Conservation (phyloP, 768 basidiomycete species). For the Naganishia vaughanmartiniae region DNA sequence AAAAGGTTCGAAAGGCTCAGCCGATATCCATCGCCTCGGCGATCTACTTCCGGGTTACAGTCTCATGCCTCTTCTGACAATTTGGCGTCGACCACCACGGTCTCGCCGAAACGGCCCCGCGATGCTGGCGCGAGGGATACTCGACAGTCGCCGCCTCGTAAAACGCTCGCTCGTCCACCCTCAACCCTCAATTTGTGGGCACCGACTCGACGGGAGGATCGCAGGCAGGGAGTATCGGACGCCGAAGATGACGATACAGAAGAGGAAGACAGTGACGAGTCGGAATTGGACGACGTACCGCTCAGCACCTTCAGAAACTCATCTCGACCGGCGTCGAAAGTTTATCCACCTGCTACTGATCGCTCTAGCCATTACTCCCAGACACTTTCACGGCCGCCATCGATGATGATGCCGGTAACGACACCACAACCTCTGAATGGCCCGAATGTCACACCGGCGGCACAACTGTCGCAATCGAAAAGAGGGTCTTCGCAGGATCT, state of each 20-base stretch:
- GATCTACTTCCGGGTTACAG: neutral
- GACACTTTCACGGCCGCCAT: neutral
- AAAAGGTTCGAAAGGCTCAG: slow-evolving; percentile 9
- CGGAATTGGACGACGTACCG: slow-evolving; percentile 2
- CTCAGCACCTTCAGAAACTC: slow-evolving; percentile 4
- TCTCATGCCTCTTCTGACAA: neutral
- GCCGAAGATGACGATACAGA: neutral
- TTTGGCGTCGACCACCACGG: neutral
- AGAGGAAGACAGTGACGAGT: neutral
- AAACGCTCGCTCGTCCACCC: neutral
- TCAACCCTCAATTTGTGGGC: slow-evolving; percentile 9
- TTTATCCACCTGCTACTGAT: neutral
- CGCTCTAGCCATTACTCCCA: neutral
- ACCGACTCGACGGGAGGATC: neutral
- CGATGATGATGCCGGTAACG: slow-evolving; percentile 3
- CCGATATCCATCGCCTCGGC: neutral
- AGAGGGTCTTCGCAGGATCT: neutral
- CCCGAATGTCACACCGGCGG: neutral
- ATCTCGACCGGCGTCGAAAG: neutral
- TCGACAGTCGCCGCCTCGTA: neutral
- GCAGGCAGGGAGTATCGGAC: neutral
- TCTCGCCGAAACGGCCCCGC: neutral
- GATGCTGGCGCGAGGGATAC: neutral
- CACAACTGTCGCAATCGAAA: neutral
- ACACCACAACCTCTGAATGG: neutral